These are phyloP conservation scores for Chytriomyces sp. DNA, from an alignment of 192 early-diverging fungal species.

Conservation along the genomic window DNA sequence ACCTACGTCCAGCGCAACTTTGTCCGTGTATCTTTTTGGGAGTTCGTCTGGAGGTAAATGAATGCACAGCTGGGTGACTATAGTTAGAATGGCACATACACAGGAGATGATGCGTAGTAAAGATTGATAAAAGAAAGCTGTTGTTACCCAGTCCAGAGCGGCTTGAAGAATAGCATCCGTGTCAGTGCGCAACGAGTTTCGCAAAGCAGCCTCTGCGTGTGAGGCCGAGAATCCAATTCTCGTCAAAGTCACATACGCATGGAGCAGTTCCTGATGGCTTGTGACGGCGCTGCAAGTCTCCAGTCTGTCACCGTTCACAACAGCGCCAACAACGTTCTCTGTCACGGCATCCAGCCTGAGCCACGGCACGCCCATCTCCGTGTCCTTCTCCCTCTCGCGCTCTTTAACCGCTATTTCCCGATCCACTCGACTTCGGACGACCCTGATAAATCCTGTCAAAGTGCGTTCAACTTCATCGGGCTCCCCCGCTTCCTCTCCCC, in stretches of 20 bases:
- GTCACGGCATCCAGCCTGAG: not conserved
- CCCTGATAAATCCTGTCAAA: too few relatives aligned
- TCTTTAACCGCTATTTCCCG: too few relatives aligned
- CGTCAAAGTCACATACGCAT: not conserved
- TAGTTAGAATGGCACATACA: not conserved
- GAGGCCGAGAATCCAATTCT: not conserved
- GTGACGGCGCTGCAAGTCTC: not conserved
- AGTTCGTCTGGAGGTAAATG: constrained; percentile 9
- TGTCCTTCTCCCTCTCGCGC: too few relatives aligned
- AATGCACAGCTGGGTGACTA: constrained; percentile 21
- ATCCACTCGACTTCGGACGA: too few relatives aligned
- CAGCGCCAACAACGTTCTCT: not conserved
- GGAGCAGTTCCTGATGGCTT: not conserved
- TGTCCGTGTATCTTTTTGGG: constrained; percentile 27
- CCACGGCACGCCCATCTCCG: not conserved
- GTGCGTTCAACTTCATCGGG: too few relatives aligned
- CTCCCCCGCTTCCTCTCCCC: not conserved
- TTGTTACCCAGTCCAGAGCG: constrained; percentile 14
- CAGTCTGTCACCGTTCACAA: not conserved
- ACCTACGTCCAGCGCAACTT: constrained; percentile 3
- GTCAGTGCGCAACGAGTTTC: not conserved
- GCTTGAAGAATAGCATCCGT: not conserved
- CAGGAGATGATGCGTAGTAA: not conserved
- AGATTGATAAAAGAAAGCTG: not conserved
- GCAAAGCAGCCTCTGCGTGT: constrained; percentile 7